Conservation (phyloP, 257 asterid genomes). For the Nicotiana sylvestris region DNA sequence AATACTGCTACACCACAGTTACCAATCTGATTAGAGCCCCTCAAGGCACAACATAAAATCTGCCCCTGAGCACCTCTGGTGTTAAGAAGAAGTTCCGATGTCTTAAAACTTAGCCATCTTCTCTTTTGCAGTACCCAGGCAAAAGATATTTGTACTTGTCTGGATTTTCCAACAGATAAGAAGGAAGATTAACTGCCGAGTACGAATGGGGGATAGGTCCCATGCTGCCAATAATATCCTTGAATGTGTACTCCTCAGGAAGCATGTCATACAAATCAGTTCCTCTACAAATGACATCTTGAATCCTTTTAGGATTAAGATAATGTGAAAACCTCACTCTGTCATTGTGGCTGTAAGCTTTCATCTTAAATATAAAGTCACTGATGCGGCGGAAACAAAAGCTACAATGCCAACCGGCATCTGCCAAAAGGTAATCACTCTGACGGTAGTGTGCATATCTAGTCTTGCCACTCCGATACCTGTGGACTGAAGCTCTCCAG, state of each 20-base stretch:
- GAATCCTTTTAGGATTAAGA: conserved; percentile 67
- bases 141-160: conserved; percentile 58
- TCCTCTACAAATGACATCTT: conserved; percentile 77
- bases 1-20: not conserved
- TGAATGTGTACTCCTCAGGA: conserved; percentile 82
- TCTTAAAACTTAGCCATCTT: conserved; percentile 36
- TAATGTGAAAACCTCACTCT: conserved; percentile 80
- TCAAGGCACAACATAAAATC: not conserved
- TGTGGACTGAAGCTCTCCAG: conserved; percentile 86
- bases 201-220: conserved; percentile 89
- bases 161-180: conserved; percentile 57
- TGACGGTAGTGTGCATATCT: conserved; percentile 77
- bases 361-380: conserved; percentile 85
- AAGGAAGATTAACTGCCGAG: conserved; percentile 80
- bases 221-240: conserved; percentile 75
- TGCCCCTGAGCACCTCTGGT: not conserved
- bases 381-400: conserved; percentile 68
- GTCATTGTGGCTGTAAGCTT: conserved; percentile 84
- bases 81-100: not conserved
- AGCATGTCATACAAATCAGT: conserved; percentile 82
- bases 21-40: conserved; percentile 1
- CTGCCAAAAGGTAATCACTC: conserved; percentile 60
- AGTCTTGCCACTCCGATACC: conserved; percentile 65
- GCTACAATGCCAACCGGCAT: conserved; percentile 97
- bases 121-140: conserved; percentile 80